Evolutionary conservation across 495 filamentous ascomycete genomes (phyloP).

Genomic region (Aspergillus leporis): DNA sequence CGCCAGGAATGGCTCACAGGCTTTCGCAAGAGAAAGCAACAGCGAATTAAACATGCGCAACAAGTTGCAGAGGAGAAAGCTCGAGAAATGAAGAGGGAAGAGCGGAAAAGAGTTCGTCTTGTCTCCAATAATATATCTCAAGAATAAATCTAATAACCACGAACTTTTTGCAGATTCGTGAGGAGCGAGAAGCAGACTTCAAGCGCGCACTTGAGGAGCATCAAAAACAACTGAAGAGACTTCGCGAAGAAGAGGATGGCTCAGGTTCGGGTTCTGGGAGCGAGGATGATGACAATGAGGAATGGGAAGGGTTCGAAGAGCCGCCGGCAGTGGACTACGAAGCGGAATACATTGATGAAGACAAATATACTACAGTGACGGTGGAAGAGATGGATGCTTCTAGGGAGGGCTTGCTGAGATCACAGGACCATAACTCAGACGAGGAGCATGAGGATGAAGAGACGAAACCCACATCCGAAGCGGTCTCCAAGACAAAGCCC

Average conservation of each 20-base stretch:
- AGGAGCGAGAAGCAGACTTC: slow-evolving; percentile 75
- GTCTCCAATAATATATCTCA: not conserved
- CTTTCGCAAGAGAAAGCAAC: slow-evolving; percentile 92
- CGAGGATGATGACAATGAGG: slow-evolving; percentile 46
- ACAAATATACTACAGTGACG: slow-evolving; percentile 90
- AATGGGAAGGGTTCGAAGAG: slow-evolving; percentile 64
- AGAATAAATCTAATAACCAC: slow-evolving; percentile 17
- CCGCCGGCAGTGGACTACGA: slow-evolving; percentile 69
- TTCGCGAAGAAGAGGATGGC: slow-evolving; percentile 50
- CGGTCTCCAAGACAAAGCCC: slow-evolving; percentile 27
- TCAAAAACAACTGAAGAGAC: slow-evolving; percentile 56
- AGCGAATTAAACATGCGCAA: slow-evolving; percentile 79
- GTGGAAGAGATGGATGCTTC: slow-evolving; percentile 87
- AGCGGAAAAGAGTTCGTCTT: slow-evolving; percentile 66
- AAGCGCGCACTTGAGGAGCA: slow-evolving; percentile 76
- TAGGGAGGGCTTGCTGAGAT: slow-evolving; percentile 64
- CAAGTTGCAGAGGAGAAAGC: slow-evolving; percentile 71
- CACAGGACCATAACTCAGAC: slow-evolving; percentile 50
- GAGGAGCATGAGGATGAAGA: slow-evolving; percentile 33
- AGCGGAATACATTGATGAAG: slow-evolving; percentile 95
- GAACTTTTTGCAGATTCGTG: slow-evolving; percentile 59
- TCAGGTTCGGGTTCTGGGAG: slow-evolving; percentile 43
- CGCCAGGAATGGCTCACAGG: slow-evolving; percentile 87
- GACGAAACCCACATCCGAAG: slow-evolving; percentile 29
- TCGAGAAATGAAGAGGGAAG: slow-evolving; percentile 67